Percentiles rank a stretch among this genome's conserved stretches.
These are phyloP conservation scores for Pseudogymnoascus sp. DNA, from an alignment of 2,329 filamentous ascomycete species.

Conservation along the genomic window DNA sequence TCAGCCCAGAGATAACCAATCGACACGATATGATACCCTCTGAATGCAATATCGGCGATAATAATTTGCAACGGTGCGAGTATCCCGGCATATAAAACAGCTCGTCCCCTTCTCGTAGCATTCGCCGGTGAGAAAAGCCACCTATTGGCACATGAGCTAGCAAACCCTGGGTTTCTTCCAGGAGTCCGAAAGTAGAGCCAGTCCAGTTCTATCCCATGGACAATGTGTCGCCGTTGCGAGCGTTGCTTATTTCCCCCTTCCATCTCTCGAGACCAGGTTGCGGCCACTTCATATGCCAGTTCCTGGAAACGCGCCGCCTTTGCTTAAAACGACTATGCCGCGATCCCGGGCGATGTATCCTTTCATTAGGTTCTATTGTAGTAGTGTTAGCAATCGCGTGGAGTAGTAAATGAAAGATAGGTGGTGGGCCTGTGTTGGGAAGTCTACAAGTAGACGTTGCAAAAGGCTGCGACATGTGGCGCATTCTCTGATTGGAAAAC, in stretches of 20 bases:
- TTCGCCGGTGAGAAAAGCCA: neutral
- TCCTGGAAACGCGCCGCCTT: conserved; percentile 86
- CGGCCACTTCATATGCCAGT: conserved; percentile 53
- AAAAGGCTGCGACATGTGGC: neutral
- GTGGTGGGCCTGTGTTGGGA: neutral
- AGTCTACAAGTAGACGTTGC: neutral
- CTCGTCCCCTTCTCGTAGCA: neutral
- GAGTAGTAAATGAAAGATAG: neutral
- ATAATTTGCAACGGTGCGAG: neutral
- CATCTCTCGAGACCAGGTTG: neutral
- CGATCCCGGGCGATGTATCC: conserved; percentile 92
- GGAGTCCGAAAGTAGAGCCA: neutral
- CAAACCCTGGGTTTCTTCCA: neutral
- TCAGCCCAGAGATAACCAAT: neutral
- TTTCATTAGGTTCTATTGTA: conserved; percentile 58
- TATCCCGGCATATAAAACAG: neutral
- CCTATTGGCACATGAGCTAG: neutral
- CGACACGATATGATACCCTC: neutral
- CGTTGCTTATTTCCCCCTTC: neutral
- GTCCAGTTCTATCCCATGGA: neutral
- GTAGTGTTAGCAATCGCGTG: conserved; percentile 24
- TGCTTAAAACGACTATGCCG: conserved; percentile 85
- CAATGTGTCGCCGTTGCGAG: neutral
- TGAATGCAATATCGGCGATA: neutral
- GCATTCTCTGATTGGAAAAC: conserved; percentile 19